A percentile compares a stretch with the other conserved stretches of the same genome.
phyloP scores from a whole-genome alignment of 2,329 filamentous ascomycete species.

The Endothia cerciana region DNA sequence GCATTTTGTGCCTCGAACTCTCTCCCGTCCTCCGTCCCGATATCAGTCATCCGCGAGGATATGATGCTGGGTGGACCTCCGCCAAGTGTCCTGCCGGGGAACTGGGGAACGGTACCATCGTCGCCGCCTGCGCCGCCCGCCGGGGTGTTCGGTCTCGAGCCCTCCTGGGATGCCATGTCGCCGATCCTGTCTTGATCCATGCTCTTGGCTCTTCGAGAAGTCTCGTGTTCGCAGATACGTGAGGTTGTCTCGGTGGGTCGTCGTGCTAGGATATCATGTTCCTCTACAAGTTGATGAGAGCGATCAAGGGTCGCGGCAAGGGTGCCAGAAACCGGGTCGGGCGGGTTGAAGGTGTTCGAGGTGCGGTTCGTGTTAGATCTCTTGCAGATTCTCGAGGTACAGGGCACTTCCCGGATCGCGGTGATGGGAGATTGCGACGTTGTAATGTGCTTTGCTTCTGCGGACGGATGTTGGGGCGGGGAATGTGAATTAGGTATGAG shows the following conservation, averaged over 20 bases:
- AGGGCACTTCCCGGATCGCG: constrained; percentile 12
- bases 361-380: neutral
- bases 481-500: constrained; percentile 1
- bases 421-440: constrained; percentile 19
- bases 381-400: neutral
- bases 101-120: constrained; percentile 47
- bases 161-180: constrained; percentile 45
- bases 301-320: neutral
- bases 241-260: constrained; percentile 10
- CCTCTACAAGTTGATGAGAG: constrained; percentile 3
- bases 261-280: constrained; percentile 20
- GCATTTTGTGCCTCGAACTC: constrained; percentile 41
- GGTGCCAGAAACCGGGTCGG: constrained; percentile 6
- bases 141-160: constrained; percentile 42
- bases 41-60: constrained; percentile 73
- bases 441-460: constrained; percentile 1
- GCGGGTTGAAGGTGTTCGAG: neutral
- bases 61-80: constrained; percentile 65
- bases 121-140: constrained; percentile 31
- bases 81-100: constrained; percentile 42
- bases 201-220: neutral
- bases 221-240: constrained; percentile 2
- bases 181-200: neutral
- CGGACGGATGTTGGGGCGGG: neutral
- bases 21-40: constrained; percentile 60